These are phyloP conservation scores for Apodospora peruviana DNA, from an alignment of 495 filamentous ascomycete species.

Conservation along the genomic window DNA sequence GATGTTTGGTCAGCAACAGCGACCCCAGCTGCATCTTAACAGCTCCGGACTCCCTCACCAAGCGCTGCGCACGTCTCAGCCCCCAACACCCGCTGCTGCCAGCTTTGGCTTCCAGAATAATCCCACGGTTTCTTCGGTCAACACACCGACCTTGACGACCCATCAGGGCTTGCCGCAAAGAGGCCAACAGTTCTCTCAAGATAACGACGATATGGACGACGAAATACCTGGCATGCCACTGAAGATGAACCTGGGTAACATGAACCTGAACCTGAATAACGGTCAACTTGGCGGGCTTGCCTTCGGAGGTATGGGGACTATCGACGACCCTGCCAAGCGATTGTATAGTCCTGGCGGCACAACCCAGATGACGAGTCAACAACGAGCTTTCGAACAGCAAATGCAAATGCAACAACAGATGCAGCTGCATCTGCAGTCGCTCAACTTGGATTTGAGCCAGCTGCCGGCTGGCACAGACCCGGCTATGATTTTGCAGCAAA, in stretches of 20 bases:
- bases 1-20: conserved; percentile 70
- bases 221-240: conserved; percentile 57
- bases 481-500: conserved; percentile 68
- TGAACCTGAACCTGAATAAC: conserved; percentile 42
- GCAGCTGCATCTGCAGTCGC: conserved; percentile 58
- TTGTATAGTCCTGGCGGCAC: conserved; percentile 82
- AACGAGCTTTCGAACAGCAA: conserved; percentile 30
- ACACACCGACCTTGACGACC: conserved; percentile 80
- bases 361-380: conserved; percentile 49
- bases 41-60: conserved; percentile 62
- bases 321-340: conserved; percentile 92
- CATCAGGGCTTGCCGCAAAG: conserved; percentile 40
- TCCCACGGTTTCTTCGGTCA: conserved; percentile 95
- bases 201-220: conserved; percentile 41
- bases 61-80: conserved; percentile 77
- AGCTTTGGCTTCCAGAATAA: conserved; percentile 80
- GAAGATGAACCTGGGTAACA: conserved; percentile 51
- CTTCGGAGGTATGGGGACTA: conserved; percentile 49
- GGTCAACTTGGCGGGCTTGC: conserved; percentile 30
- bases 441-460: conserved; percentile 60
- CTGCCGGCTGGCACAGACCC: conserved; percentile 70
- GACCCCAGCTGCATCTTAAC: conserved; percentile 68
- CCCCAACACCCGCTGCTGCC: conserved; percentile 74
- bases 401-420: conserved; percentile 36
- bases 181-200: conserved; percentile 49